phyloP scores from a whole-genome alignment of 2,329 filamentous ascomycete genomes.

The Fusarium poae region DNA sequence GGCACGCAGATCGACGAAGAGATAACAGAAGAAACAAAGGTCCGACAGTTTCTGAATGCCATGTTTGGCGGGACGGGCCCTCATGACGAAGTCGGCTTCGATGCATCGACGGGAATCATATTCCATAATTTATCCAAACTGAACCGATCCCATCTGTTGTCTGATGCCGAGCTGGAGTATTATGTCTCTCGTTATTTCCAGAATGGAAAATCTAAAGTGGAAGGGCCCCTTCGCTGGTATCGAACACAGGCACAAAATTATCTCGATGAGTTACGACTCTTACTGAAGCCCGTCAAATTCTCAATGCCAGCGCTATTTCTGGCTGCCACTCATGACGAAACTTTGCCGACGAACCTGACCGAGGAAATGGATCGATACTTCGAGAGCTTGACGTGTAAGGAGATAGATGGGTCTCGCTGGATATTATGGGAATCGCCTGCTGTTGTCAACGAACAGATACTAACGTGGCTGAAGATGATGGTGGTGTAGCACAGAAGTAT shows the following conservation, averaged over 20 bases:
- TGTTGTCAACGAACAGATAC: background rate
- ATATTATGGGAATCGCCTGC: background rate
- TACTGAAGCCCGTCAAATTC: background rate
- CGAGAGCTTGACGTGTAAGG: background rate
- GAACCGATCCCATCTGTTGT: background rate
- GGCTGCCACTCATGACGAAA: background rate
- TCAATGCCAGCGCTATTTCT: background rate
- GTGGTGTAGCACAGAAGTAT: background rate
- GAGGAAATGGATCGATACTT: background rate
- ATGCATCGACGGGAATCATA: background rate
- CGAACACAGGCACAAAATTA: background rate
- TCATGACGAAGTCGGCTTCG: background rate
- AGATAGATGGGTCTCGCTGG: background rate
- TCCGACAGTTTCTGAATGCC: background rate
- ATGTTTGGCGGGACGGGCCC: background rate
- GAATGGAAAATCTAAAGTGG: background rate
- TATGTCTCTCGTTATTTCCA: background rate
- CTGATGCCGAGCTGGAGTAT: background rate
- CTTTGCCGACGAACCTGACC: background rate
- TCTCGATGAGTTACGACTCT: background rate
- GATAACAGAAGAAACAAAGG: background rate
- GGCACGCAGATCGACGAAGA: background rate
- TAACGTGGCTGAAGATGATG: background rate
- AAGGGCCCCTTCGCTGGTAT: background rate
- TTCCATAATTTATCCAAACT: background rate